Base-by-base conservation (phyloP, 75 land plant genomes). In the Sequoiadendron giganteum region DNA sequence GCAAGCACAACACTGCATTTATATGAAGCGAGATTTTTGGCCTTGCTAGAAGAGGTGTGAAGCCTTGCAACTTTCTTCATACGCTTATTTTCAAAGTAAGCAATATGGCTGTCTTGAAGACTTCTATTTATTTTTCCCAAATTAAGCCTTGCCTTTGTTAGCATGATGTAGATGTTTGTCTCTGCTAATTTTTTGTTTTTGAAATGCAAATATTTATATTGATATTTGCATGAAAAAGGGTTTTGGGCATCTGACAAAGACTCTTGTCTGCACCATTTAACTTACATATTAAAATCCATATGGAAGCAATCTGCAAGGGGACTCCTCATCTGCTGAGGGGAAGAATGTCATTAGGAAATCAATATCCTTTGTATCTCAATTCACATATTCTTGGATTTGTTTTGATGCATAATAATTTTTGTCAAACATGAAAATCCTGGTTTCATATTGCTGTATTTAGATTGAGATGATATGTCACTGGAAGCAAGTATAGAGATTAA, bases 1-100 rank as follows among this genome's bases (percentile, higher is more conserved):
- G 95, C 97, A 80, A 90, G 87, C 3, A 97, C 93, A 81, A 93
- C 92, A 39, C 90, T 97, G 73, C 98, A 97, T 91, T 89, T 97
- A 70, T 97, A 97, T 47, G 98, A 97, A 91, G 98, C 98, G 18
- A 94, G 96, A 84, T 97, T 89, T 90, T 77, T 97, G 38, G 92
- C 98, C 49, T 87, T 97, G 42, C 91, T 97, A 32, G 97, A 97
- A 32, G 97, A 97, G 97, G 98, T 97, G 89, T 72, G 30, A 39
- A 68, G 36, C 36, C 38, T 54, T 52, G 47, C 47, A 43, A 78
- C 52, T 70, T 82, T 70, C 19, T 82, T 84, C 30, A 55, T 25
- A 86, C 10, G 38, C 25, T 54, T 21, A 39, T 65, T 47, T 82
- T 79, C 49, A 47, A 82, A 25, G 48, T 82, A 82, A 82, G 52